phyloP scores from a whole-genome alignment of 2,329 filamentous ascomycete genomes.

The Colletotrichum ledebouriae region DNA sequence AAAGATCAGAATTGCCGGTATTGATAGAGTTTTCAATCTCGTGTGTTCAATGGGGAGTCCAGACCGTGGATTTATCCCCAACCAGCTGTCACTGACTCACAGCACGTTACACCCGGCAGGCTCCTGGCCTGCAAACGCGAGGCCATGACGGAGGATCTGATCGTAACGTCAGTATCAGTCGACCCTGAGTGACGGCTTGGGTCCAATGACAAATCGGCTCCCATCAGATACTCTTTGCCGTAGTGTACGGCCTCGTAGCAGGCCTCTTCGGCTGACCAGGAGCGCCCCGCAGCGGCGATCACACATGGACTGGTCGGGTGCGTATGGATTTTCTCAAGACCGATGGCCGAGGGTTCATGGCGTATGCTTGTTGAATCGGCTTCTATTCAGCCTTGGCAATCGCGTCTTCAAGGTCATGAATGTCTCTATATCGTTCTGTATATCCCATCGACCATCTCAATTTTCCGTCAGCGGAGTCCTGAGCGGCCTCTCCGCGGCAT shows the following conservation, averaged over 20 bases:
- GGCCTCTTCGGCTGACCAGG: slow-evolving; percentile 4
- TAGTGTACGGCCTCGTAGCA: neutral
- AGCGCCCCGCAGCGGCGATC: slow-evolving; percentile 31
- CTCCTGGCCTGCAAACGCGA: neutral
- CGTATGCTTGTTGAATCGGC: slow-evolving; percentile 12
- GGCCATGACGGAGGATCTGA: neutral
- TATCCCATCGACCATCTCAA: neutral
- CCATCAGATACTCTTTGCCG: neutral
- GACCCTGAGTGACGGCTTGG: neutral
- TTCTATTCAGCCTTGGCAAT: neutral
- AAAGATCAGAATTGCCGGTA: too few species aligned
- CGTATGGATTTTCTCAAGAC: slow-evolving; percentile 17
- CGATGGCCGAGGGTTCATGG: slow-evolving; percentile 3
- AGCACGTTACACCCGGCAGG: neutral
- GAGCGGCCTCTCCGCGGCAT: neutral
- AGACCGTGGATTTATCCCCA: too few species aligned
- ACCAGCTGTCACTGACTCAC: neutral
- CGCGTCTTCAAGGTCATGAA: slow-evolving; percentile 1
- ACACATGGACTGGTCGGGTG: slow-evolving; percentile 36
- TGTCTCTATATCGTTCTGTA: slow-evolving; percentile 4
- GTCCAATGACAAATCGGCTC: neutral
- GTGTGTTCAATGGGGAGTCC: neutral
- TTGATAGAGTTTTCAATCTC: fast-evolving
- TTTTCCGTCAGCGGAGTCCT: neutral
- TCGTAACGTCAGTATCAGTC: neutral